phyloP scores from a whole-genome alignment of 495 filamentous ascomycete species.

The Trichoderma erinaceum region DNA sequence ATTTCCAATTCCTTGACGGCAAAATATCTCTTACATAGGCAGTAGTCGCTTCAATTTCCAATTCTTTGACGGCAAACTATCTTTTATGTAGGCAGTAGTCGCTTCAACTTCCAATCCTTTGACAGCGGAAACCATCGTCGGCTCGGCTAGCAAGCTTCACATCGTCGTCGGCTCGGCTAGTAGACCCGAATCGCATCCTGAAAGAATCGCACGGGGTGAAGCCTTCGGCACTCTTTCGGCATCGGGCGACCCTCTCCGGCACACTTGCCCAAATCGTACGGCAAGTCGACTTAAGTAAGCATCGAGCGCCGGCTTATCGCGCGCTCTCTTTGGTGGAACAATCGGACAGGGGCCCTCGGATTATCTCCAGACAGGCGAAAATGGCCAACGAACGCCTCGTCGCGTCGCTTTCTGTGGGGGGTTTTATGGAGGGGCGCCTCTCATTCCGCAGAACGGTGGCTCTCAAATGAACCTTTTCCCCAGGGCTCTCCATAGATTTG shows the following conservation, averaged over 20 bases:
- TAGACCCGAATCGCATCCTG: not conserved
- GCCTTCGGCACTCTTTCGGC: conserved; percentile 12
- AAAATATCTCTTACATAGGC: not conserved
- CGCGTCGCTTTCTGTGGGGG: not conserved
- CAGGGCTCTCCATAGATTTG: not conserved
- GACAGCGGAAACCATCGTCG: not conserved
- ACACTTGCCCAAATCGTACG: not conserved
- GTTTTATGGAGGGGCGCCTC: not conserved
- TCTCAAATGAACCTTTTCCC: not conserved
- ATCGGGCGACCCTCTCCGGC: not conserved
- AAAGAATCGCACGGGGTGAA: not conserved
- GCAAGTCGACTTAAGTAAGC: not conserved
- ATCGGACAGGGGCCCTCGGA: conserved; percentile 21
- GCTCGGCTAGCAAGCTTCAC: not conserved
- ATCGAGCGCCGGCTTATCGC: not conserved
- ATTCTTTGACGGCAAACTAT: too few species aligned
- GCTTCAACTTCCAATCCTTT: not conserved
- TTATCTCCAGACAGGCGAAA: conserved; percentile 14
- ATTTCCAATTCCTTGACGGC: not conserved
- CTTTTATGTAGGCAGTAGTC: not conserved
- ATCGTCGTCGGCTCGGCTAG: not conserved
- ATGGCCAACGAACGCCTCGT: not conserved
- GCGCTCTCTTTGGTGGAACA: conserved; percentile 24
- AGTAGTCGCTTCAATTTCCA: not conserved
- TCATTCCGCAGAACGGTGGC: not conserved